phyloP scores from a whole-genome alignment of 768 basidiomycete genomes.

The Suillus ampliporus region DNA sequence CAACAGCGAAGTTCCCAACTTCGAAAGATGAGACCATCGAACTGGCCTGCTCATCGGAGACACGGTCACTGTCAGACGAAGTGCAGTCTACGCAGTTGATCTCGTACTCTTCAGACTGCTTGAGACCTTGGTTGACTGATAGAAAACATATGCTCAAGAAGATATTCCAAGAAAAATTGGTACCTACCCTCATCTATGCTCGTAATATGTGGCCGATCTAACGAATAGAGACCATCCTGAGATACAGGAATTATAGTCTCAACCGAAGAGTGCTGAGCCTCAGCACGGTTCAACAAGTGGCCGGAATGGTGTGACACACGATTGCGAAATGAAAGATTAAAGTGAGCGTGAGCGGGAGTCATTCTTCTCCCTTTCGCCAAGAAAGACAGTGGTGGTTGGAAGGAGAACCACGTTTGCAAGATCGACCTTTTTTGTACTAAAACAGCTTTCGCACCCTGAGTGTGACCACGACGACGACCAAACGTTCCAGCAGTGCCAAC shows the following conservation, averaged over 20 bases:
- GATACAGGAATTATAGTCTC: background rate
- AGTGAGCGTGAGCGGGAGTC: constrained; percentile 3
- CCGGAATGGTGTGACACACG: background rate
- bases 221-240: background rate
- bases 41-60: background rate
- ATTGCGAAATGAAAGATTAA: background rate
- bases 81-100: background rate
- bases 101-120: background rate
- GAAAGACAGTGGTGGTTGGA: background rate
- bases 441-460: background rate
- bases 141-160: background rate
- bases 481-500: background rate
- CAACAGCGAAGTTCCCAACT: background rate
- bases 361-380: background rate
- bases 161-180: background rate
- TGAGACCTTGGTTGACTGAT: background rate
- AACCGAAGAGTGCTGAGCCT: background rate
- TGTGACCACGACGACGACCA: background rate
- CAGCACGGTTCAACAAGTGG: background rate
- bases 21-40: background rate
- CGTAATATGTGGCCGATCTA: background rate
- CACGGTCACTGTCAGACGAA: background rate
- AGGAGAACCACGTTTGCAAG: background rate
- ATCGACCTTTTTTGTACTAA: background rate
- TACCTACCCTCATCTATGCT: background rate